phyloP scores from a whole-genome alignment of 2,329 filamentous ascomycete genomes.

The Dactylellina leptospora region DNA sequence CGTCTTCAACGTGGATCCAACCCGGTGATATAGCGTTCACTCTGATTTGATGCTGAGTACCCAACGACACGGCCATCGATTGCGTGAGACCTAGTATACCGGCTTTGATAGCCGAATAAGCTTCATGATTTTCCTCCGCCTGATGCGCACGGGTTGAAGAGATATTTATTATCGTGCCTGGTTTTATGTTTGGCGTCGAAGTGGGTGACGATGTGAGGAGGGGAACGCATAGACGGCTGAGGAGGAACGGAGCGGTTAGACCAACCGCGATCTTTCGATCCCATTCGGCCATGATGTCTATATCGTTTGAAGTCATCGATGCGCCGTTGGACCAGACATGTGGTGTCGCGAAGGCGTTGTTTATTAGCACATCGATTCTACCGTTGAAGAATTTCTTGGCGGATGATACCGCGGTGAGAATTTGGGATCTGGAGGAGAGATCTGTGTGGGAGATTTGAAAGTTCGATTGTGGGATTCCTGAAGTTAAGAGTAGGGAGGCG shows the following conservation, averaged over 20 bases:
- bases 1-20: constrained; percentile 66
- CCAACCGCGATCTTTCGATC: constrained; percentile 37
- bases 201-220: constrained; percentile 6
- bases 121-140: constrained; percentile 65
- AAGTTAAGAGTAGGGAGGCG: constrained; percentile 6
- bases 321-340: constrained; percentile 21
- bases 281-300: constrained; percentile 45
- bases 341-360: constrained; percentile 41
- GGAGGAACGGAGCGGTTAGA: constrained; percentile 24
- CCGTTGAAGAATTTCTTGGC: constrained; percentile 19
- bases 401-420: constrained; percentile 9
- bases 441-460: constrained; percentile 35
- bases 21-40: constrained; percentile 66
- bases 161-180: constrained; percentile 62
- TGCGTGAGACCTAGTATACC: constrained; percentile 65
- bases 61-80: constrained; percentile 63
- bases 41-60: constrained; percentile 59
- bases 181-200: not conserved
- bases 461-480: not conserved
- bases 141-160: constrained; percentile 65
- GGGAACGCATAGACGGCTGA: constrained; percentile 31
- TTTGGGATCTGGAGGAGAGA: constrained; percentile 12
- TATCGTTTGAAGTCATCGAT: constrained; percentile 20
- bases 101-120: constrained; percentile 65
- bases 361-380: constrained; percentile 31